phyloP scores from a whole-genome alignment of 768 basidiomycete genomes.

The Leccinum olivaceopallidum region DNA sequence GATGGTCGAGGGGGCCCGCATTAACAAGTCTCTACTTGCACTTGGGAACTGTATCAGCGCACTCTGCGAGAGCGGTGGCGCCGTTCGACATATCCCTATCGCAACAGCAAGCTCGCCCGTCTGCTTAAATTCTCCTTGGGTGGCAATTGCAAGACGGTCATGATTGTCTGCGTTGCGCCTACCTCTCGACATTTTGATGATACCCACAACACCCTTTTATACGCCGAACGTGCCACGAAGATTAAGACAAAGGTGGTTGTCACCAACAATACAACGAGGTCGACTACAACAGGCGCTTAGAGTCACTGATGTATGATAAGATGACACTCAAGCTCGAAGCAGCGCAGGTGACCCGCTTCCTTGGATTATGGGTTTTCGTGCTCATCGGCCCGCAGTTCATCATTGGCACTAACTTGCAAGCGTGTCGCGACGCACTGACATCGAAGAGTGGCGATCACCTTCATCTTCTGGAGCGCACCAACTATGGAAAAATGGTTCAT shows the following conservation, averaged over 20 bases:
- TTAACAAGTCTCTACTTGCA: slow-evolving; percentile 97
- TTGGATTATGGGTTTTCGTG: too few relatives aligned
- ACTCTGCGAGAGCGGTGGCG: slow-evolving; percentile 90
- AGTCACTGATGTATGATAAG: too few relatives aligned
- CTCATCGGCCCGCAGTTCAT: too few relatives aligned
- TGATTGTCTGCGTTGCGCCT: slow-evolving; percentile 98
- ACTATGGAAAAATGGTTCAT: too few relatives aligned
- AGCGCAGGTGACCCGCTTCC: too few relatives aligned
- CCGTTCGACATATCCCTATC: slow-evolving; percentile 92
- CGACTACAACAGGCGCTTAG: too few relatives aligned
- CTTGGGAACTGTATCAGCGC: slow-evolving; percentile 99
- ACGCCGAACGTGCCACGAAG: slow-evolving; percentile 97
- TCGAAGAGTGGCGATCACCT: too few relatives aligned
- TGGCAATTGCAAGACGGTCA: slow-evolving; percentile 98
- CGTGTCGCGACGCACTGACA: too few relatives aligned
- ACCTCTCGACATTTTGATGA: slow-evolving; percentile 97
- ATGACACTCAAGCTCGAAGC: too few relatives aligned
- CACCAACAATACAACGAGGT: slow-evolving; percentile 28
- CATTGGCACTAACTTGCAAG: too few relatives aligned
- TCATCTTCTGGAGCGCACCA: too few relatives aligned
- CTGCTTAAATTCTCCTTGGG: slow-evolving; percentile 97
- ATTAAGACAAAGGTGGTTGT: slow-evolving; percentile 98
- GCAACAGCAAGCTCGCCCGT: slow-evolving; percentile 97
- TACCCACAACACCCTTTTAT: slow-evolving; percentile 96
- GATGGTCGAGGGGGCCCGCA: slow-evolving; percentile 98